Evolutionary conservation across 371 early-diverging fungal genomes (phyloP), one percentile per base, ranked within the genome.

Genomic region (Saksenaea vasiformis): DNA sequence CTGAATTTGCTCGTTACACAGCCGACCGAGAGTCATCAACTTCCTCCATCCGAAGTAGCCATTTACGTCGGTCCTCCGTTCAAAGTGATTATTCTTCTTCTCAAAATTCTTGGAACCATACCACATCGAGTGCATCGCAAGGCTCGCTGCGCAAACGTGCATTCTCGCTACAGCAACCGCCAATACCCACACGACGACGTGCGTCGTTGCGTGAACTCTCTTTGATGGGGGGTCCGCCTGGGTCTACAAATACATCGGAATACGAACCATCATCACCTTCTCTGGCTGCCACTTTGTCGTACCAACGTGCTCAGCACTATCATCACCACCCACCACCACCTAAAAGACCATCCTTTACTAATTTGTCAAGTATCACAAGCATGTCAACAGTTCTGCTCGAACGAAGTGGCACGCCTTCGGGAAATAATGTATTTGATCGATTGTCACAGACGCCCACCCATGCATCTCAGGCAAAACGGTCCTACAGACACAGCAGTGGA

Each of bases 391-490:
- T 64, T 27, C 61, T 69, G 2, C 58, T 61, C 67, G 79, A 79
- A 51, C 57, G 77, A 26, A 56, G 70, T 3, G 64, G 47, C 31
- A 72, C 78, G 0, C 70, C 71, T 1, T 54, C 60, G 41, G 62
- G 55, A 15, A 58, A 62, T n/a, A 73, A 74, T 54, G 82, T 81
- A 1, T 81, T 81, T 73, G 79, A 81, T 57, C 73, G 82, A 9
- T 57, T 81, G 54, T 63, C 82, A 53, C 82, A 81, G 54, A 78
- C 79, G 28, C 79, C 79, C 15, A 81, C 82, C 10, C 71, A 76
- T 44, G 70, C 82, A n/a, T 81, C 77, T 15, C 73, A 62, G 43
- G 82, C 82, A 4, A 78, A 78, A 57, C 75, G 77, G 66, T 67
- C 72, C 22, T 66, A 74, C 57, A 72, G 82, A 5, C 73, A 78